Percentiles rank a stretch among this genome's conserved stretches.
Conservation (phyloP, 805 yeast species). For the Candida silvatica region DNA sequence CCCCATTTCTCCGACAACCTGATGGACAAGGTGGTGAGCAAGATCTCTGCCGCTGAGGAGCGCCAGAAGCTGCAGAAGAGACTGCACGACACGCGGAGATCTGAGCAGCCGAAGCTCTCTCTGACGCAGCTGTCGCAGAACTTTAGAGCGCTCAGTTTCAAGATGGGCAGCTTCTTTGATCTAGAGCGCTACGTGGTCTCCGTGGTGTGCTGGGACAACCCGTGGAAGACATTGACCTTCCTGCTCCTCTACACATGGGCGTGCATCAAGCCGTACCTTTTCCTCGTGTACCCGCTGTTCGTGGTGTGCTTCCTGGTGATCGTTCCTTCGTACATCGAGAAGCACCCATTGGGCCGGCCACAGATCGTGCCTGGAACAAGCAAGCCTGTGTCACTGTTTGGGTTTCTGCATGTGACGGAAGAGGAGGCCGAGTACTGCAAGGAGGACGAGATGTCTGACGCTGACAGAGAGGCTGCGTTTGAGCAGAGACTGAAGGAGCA, state of each 20-base stretch:
- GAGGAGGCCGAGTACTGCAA: background rate
- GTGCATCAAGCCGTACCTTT: conserved; percentile 63
- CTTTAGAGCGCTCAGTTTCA: conserved; percentile 42
- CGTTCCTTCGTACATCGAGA: conserved; percentile 58
- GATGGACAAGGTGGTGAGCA: conserved; percentile 39
- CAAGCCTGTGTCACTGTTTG: conserved; percentile 43
- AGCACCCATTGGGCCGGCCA: conserved; percentile 54
- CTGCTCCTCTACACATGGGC: conserved; percentile 55
- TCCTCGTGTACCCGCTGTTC: conserved; percentile 54
- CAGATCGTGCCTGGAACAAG: conserved; percentile 36
- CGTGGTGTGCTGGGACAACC: conserved; percentile 56
- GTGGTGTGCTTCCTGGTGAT: conserved; percentile 44
- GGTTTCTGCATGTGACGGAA: conserved; percentile 15
- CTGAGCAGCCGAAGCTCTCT: conserved; percentile 41
- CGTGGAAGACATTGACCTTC: conserved; percentile 56
- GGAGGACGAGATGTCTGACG: background rate
- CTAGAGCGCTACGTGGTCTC: background rate
- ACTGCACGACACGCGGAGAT: conserved; percentile 35
- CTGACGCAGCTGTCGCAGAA: conserved; percentile 44
- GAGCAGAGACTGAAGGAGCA: conserved; percentile 1
- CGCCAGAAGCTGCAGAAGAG: conserved; percentile 29
- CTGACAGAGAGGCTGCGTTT: conserved; percentile 1
- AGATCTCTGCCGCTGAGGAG: conserved; percentile 40
- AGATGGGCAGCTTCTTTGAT: conserved; percentile 29
- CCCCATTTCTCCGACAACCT: conserved; percentile 49